These are phyloP conservation scores for Limonomyces culmigenus DNA, from an alignment of 1,284 basidiomycete genomes.

Conservation along the genomic window DNA sequence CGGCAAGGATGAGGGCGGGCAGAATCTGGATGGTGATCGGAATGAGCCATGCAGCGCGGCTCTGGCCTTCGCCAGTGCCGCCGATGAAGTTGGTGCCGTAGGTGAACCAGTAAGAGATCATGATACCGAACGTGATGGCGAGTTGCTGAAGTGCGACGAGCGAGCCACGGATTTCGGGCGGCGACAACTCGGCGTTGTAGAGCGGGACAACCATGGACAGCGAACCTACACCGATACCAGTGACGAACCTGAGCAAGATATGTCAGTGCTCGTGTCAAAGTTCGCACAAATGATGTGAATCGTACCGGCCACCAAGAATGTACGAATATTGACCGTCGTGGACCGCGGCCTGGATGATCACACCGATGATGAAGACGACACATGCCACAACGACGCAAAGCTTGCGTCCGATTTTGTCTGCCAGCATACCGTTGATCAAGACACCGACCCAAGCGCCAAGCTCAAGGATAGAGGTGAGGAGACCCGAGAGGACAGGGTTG, in stretches of 20 bases:
- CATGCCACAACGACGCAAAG: too few relatives aligned
- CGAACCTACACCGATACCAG: conserved; percentile 14
- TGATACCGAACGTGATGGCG: conserved; percentile 2
- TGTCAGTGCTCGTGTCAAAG: too few relatives aligned
- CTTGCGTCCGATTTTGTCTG: too few relatives aligned
- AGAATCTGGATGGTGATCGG: conserved; percentile 15
- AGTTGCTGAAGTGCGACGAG: conserved; percentile 16
- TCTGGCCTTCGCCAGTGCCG: too few relatives aligned
- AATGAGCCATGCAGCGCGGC: conserved; percentile 1
- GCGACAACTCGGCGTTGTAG: conserved; percentile 18
- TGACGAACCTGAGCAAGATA: not conserved
- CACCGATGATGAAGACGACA: conserved; percentile 13
- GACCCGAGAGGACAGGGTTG: too few relatives aligned
- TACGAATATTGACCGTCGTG: not conserved
- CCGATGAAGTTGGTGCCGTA: conserved; percentile 17
- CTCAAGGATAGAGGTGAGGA: too few relatives aligned
- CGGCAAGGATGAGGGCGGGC: conserved; percentile 13
- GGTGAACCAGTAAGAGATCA: conserved; percentile 8
- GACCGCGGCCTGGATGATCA: conserved; percentile 16
- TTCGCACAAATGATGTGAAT: not conserved
- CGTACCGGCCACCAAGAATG: not conserved
- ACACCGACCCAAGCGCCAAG: too few relatives aligned
- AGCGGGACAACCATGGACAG: conserved; percentile 18
- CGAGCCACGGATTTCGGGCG: conserved; percentile 17
- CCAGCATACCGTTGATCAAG: too few relatives aligned